Percentiles rank a stretch among this genome's conserved stretches.
Conservation (phyloP, 23 red algal species). For the Gracilaria gracilis region DNA sequence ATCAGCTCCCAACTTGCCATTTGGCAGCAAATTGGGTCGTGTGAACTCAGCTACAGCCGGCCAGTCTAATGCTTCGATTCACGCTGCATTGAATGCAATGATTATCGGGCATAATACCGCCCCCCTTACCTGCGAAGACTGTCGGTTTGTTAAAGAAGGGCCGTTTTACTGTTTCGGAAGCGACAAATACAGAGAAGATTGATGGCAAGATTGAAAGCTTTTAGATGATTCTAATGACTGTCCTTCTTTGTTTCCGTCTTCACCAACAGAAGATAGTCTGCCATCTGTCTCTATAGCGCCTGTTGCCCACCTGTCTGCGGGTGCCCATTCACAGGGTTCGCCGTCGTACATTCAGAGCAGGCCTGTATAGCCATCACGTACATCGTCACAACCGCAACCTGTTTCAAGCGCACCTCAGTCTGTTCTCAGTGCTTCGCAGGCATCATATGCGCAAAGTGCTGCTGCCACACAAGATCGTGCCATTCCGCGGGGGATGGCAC, state of each 20-base stretch:
- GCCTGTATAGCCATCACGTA: neutral
- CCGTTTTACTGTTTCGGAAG: slow-evolving; percentile 67
- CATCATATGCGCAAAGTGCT: too few species aligned
- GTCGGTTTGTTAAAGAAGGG: slow-evolving; percentile 53
- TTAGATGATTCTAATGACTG: slow-evolving; percentile 52
- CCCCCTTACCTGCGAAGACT: slow-evolving; percentile 50
- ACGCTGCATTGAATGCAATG: neutral
- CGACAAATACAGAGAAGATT: slow-evolving; percentile 52
- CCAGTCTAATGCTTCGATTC: neutral
- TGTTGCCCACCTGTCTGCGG: neutral
- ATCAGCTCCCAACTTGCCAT: too few species aligned
- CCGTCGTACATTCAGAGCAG: neutral
- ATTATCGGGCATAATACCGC: neutral
- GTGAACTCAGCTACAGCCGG: neutral
- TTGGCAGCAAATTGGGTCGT: neutral
- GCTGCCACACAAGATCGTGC: too few species aligned
- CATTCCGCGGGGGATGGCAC: too few species aligned
- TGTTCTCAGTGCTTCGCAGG: neutral
- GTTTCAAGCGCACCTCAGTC: slow-evolving; percentile 12
- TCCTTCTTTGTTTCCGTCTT: too few species aligned
- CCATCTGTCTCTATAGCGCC: neutral
- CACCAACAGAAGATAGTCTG: neutral
- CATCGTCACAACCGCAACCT: neutral
- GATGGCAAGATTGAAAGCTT: slow-evolving; percentile 56
- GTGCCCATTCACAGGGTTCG: neutral